phyloP scores from a whole-genome alignment of 768 basidiomycete species.

The Amanita rubescens region DNA sequence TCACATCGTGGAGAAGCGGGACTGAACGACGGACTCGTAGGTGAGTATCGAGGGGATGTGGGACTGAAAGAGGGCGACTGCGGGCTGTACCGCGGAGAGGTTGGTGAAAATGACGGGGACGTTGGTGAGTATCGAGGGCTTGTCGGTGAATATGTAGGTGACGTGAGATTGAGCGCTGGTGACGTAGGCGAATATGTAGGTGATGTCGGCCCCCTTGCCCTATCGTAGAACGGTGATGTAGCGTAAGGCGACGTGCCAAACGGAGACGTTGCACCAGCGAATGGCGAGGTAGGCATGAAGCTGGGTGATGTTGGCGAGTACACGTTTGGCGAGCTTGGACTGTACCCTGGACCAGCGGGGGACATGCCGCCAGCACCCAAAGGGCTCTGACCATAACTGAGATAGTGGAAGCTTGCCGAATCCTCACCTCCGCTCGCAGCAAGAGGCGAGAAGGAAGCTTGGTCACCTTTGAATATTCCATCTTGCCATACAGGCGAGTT shows the following conservation, averaged over 20 bases:
- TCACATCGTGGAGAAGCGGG: constrained; percentile 89
- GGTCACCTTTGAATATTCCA: constrained; percentile 69
- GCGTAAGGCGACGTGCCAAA: constrained; percentile 77
- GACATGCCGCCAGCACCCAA: constrained; percentile 82
- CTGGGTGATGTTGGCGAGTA: constrained; percentile 85
- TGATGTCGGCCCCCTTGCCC: constrained; percentile 54
- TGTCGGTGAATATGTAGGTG: constrained; percentile 79
- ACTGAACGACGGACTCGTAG: constrained; percentile 86
- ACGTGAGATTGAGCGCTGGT: constrained; percentile 73
- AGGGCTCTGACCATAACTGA: constrained; percentile 82
- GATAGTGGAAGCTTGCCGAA: constrained; percentile 60
- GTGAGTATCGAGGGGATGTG: constrained; percentile 84
- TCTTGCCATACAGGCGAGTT: constrained; percentile 85
- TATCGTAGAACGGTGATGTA: constrained; percentile 78
- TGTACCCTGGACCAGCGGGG: constrained; percentile 81
- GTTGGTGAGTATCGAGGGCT: constrained; percentile 85
- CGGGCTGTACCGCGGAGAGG: constrained; percentile 79
- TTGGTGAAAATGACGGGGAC: constrained; percentile 79
- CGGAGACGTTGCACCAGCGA: constrained; percentile 74
- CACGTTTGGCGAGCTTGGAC: constrained; percentile 84
- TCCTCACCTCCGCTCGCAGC: constrained; percentile 84
- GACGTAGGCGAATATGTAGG: constrained; percentile 89
- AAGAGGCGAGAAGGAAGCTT: constrained; percentile 92
- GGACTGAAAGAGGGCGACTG: constrained; percentile 89
- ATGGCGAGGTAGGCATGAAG: constrained; percentile 81